Conservation (phyloP, 2,329 filamentous ascomycete species). For the Xylaria multiplex region DNA sequence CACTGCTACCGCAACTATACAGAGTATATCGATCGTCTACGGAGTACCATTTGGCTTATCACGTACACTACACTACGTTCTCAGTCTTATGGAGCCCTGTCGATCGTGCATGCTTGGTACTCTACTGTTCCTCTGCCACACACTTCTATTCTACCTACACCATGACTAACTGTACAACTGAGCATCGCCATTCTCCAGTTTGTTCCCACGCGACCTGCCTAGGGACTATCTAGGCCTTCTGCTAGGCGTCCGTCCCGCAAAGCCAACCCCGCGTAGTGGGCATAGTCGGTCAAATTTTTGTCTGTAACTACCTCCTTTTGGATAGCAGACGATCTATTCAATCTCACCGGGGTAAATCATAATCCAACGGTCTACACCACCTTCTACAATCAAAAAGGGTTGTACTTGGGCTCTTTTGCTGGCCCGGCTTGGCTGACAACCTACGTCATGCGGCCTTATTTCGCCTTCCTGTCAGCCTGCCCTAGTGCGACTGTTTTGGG, state of each 20-base stretch:
- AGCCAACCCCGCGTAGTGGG: background rate
- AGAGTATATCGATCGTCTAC: too few species aligned
- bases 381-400: background rate
- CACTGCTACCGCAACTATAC: too few species aligned
- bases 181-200: slow-evolving; percentile 9
- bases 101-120: background rate
- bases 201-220: slow-evolving; percentile 15
- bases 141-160: background rate
- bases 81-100: background rate
- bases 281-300: background rate
- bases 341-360: slow-evolving; percentile 8
- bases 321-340: slow-evolving; percentile 7
- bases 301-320: background rate
- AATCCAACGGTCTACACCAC: background rate
- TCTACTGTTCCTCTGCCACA: background rate
- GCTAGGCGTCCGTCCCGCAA: background rate
- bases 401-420: slow-evolving; percentile 1
- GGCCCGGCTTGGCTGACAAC: slow-evolving; percentile 23
- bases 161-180: too few species aligned
- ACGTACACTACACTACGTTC: too few species aligned
- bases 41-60: too few species aligned
- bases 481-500: background rate
- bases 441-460: slow-evolving; percentile 33
- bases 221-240: background rate
- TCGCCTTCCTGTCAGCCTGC: slow-evolving; percentile 30